These are phyloP conservation scores for Aegilops longissima DNA, from an alignment of 176 grass and related monocot species.

Conservation along the genomic window DNA sequence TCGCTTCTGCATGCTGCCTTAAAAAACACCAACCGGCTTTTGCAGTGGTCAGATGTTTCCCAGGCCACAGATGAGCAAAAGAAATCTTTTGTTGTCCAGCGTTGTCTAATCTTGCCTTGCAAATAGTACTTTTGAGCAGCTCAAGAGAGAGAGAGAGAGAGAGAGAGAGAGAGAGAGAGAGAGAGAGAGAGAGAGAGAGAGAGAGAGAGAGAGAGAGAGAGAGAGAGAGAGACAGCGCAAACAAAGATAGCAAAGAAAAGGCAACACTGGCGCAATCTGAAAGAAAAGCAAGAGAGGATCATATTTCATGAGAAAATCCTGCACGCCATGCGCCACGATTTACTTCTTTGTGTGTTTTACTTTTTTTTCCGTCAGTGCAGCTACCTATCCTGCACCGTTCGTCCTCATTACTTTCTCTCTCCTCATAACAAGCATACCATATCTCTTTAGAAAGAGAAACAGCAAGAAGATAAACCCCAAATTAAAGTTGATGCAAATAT, in stretches of 20 bases:
- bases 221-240: background rate
- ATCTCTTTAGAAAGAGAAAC: slow-evolving; percentile 27
- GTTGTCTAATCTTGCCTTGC: slow-evolving; percentile 59
- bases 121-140: slow-evolving; percentile 53
- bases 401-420: background rate
- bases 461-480: slow-evolving; percentile 7
- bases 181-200: slow-evolving; percentile 1
- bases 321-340: background rate
- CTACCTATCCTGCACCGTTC: background rate
- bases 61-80: slow-evolving; percentile 35
- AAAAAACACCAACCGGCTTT: slow-evolving; percentile 35
- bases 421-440: background rate
- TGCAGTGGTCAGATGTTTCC: slow-evolving; percentile 33
- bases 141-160: slow-evolving; percentile 17
- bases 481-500: background rate
- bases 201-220: background rate
- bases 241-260: background rate
- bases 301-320: slow-evolving; percentile 58
- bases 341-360: background rate
- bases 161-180: background rate
- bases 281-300: slow-evolving; percentile 13
- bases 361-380: slow-evolving; percentile 1
- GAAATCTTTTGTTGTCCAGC: slow-evolving; percentile 56
- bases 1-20: slow-evolving; percentile 25
- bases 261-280: slow-evolving; percentile 10